These are phyloP conservation scores for Darksidea phi DNA, from an alignment of 495 filamentous ascomycete genomes.

Conservation along the genomic window DNA sequence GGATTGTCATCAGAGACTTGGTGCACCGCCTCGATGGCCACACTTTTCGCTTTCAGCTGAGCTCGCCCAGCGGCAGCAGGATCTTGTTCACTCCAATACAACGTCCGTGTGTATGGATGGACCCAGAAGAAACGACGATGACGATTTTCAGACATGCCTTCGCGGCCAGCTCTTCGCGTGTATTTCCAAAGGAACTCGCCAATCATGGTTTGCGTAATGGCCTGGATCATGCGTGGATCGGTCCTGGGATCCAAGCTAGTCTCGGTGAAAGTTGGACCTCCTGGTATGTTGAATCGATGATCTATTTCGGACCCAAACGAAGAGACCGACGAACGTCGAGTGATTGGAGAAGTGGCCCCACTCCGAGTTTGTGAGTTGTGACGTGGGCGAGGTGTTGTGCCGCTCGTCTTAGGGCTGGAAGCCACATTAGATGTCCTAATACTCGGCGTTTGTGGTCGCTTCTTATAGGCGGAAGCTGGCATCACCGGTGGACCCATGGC, in stretches of 20 bases:
- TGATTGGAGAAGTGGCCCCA: conserved; percentile 52
- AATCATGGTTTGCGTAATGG: conserved; percentile 99
- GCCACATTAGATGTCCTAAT: conserved; percentile 10
- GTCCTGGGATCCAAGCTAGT: conserved; percentile 62
- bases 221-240: conserved; percentile 98
- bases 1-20: conserved; percentile 96
- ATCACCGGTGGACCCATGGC: conserved; percentile 83
- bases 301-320: conserved; percentile 95
- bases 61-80: conserved; percentile 72
- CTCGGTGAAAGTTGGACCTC: conserved; percentile 56
- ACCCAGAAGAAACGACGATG: conserved; percentile 99
- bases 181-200: conserved; percentile 99
- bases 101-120: conserved; percentile 91
- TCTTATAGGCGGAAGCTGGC: conserved; percentile 74
- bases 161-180: conserved; percentile 83
- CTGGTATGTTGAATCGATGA: conserved; percentile 72
- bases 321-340: conserved; percentile 79
- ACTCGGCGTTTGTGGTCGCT: conserved; percentile 71
- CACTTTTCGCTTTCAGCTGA: conserved; percentile 88
- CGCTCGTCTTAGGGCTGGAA: conserved; percentile 43
- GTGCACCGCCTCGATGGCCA: conserved; percentile 87
- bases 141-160: conserved; percentile 79
- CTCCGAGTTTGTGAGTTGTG: conserved; percentile 43
- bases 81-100: conserved; percentile 96
- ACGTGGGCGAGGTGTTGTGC: conserved; percentile 57